These are phyloP conservation scores for Madurella fahalii DNA, from an alignment of 2,329 filamentous ascomycete genomes.

Conservation along the genomic window DNA sequence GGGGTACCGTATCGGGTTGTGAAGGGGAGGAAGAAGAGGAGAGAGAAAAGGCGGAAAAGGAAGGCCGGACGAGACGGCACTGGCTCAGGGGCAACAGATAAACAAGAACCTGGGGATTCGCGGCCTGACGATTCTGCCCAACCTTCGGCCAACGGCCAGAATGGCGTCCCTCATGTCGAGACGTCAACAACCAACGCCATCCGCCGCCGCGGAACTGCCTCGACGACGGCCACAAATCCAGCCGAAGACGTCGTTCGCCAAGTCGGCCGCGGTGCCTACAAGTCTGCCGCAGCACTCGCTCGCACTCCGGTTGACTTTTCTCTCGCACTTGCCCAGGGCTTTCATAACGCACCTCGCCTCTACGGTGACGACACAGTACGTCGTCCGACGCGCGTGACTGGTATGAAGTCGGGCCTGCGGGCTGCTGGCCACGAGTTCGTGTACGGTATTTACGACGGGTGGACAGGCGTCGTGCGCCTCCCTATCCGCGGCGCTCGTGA, in stretches of 20 bases:
- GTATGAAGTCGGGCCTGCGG: slow-evolving; percentile 58
- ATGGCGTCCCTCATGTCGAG: slow-evolving; percentile 3
- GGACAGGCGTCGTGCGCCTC: slow-evolving; percentile 58
- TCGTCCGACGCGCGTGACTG: slow-evolving; percentile 58
- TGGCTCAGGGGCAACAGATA: slow-evolving; percentile 23
- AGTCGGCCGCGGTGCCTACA: slow-evolving; percentile 48
- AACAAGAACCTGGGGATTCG: slow-evolving; percentile 3
- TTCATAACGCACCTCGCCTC: slow-evolving; percentile 65
- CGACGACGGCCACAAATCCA: slow-evolving; percentile 28
- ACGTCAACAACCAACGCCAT: slow-evolving; percentile 22
- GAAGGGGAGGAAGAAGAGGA: slow-evolving; percentile 53
- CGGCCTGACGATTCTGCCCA: background rate
- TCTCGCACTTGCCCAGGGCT: slow-evolving; percentile 61
- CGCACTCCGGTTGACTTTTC: slow-evolving; percentile 58
- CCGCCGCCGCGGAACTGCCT: slow-evolving; percentile 26
- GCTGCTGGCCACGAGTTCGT: slow-evolving; percentile 59
- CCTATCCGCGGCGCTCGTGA: slow-evolving; percentile 55
- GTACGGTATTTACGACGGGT: slow-evolving; percentile 62
- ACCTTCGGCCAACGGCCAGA: background rate
- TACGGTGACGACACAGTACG: slow-evolving; percentile 69
- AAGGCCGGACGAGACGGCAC: slow-evolving; percentile 27
- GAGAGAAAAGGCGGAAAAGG: slow-evolving; percentile 46
- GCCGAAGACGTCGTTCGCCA: slow-evolving; percentile 45
- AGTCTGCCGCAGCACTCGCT: slow-evolving; percentile 48
- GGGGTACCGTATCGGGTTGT: slow-evolving; percentile 59